These are phyloP conservation scores for Jackrogersella multiformis DNA, from an alignment of 495 filamentous ascomycete species.

Conservation along the genomic window DNA sequence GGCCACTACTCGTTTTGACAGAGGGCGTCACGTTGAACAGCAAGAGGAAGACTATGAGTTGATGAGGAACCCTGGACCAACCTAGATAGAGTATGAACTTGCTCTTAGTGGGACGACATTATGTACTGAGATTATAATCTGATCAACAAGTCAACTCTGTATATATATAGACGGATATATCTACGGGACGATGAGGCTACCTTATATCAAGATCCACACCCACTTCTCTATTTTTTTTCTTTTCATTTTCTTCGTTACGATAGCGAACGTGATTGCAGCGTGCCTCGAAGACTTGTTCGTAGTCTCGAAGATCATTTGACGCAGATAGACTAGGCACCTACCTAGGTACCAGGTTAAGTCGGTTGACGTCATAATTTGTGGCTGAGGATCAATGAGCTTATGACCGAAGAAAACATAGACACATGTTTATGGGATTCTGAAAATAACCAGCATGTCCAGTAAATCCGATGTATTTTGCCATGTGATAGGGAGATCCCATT, in stretches of 20 bases:
- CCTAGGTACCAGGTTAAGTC: too few relatives aligned
- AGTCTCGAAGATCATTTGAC: slow-evolving; percentile 29
- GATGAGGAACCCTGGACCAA: slow-evolving; percentile 11
- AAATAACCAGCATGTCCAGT: background rate
- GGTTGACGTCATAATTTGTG: slow-evolving; percentile 26
- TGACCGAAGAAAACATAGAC: slow-evolving; percentile 6
- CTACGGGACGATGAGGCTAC: too few relatives aligned
- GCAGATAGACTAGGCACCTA: too few relatives aligned
- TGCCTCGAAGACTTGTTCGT: background rate
- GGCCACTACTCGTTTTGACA: slow-evolving; percentile 8
- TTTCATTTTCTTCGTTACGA: background rate
- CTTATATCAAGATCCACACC: too few relatives aligned
- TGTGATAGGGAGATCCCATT: slow-evolving; percentile 21
- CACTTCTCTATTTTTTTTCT: too few relatives aligned
- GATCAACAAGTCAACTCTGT: too few relatives aligned
- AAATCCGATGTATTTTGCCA: slow-evolving; percentile 12
- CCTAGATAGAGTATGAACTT: background rate
- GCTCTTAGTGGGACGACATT: background rate
- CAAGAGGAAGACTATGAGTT: slow-evolving; percentile 33
- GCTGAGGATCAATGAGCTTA: background rate
- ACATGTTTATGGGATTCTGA: background rate
- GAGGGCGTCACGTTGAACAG: background rate
- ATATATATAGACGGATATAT: too few relatives aligned
- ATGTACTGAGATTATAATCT: background rate
- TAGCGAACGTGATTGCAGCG: background rate